A percentile compares a stretch with the other conserved stretches of the same genome.
Conservation (phyloP, 306 rosid genomes). For the Citrullus colocynthis region DNA sequence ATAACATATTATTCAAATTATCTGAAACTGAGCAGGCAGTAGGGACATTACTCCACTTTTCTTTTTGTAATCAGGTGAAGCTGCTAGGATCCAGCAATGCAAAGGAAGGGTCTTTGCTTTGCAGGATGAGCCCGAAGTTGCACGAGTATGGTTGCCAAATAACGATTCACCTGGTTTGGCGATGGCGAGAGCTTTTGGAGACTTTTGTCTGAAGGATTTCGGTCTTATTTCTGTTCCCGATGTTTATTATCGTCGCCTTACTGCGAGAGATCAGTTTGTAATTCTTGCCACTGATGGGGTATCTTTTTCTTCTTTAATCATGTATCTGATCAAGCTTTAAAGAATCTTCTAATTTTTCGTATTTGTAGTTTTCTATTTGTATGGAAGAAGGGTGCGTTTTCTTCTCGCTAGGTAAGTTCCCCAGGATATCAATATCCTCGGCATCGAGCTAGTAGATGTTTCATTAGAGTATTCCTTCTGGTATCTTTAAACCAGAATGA, state of each 20-base stretch:
- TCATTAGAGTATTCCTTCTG: neutral
- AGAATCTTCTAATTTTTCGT: neutral
- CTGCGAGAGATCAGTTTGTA: slow-evolving; percentile 31
- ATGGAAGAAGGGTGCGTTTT: neutral
- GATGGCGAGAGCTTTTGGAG: slow-evolving; percentile 55
- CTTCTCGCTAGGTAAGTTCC: neutral
- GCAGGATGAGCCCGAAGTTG: slow-evolving; percentile 53
- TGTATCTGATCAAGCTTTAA: neutral
- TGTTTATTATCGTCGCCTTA: slow-evolving; percentile 27
- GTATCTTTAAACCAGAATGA: neutral
- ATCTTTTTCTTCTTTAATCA: slow-evolving; percentile 11
- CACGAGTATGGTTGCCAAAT: slow-evolving; percentile 48
- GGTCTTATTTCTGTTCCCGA: slow-evolving; percentile 45
- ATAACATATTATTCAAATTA: neutral
- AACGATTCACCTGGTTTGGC: slow-evolving; percentile 51
- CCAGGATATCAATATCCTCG: neutral
- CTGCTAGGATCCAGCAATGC: slow-evolving; percentile 49
- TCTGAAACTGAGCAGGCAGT: neutral
- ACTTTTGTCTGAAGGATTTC: slow-evolving; percentile 47
- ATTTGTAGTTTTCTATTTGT: slow-evolving; percentile 1
- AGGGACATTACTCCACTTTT: neutral
- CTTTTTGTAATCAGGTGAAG: slow-evolving; percentile 26
- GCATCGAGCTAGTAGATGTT: neutral
- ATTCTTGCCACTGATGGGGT: slow-evolving; percentile 56
- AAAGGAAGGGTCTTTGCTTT: slow-evolving; percentile 48